Evolutionary conservation across 2,329 filamentous ascomycete species (phyloP), one percentile per base, ranked within the genome.

Genomic region (Colletotrichum caudatum): DNA sequence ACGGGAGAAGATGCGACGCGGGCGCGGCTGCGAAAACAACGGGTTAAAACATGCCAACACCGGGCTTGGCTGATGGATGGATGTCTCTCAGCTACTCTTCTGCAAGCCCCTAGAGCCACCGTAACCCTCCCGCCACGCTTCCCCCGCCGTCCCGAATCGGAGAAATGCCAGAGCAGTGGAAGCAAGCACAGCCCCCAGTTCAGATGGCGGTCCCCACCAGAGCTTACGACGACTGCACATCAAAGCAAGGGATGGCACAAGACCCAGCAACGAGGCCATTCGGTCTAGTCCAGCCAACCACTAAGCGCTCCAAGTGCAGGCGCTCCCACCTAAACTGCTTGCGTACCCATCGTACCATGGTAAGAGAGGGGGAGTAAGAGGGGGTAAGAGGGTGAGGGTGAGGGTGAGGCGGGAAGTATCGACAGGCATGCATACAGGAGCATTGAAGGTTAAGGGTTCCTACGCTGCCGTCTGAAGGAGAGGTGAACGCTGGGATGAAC

Each of bases 181-280:
- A 56, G 5, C 61, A 46, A 56, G 5, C 61, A 12, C 26, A 51
- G 37, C 37, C 35, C 37, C 67, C 6, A 48, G 44, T 67, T 46
- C 68, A 67, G 68, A 71, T 69, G 69, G 64, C 65, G n/a, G 69
- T 64, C 69, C 48, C 69, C 65, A 69, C 66, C 18, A 9, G 64
- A 71, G 69, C 69, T 71, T 46, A 71, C 69, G 69, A 71, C 69
- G 69, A 71, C 69, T 71, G 69, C 65, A 69, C 69, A 71, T 71
- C 69, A 56, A 54, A 69, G 69, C 69, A 71, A 69, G 69, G 69
- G 69, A 71, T 71, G 69, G 26, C 46, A 59, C 65, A 57, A 35
- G 35, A 46, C 51, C 65, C 29, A 62, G 60, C 50, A 63, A n/a
- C 23, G 23, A 16, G 39, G n/a, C 57, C 8, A 50, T 41, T 29